Conservation (phyloP, 2,329 filamentous ascomycete genomes). For the Ophiostoma australiae region DNA sequence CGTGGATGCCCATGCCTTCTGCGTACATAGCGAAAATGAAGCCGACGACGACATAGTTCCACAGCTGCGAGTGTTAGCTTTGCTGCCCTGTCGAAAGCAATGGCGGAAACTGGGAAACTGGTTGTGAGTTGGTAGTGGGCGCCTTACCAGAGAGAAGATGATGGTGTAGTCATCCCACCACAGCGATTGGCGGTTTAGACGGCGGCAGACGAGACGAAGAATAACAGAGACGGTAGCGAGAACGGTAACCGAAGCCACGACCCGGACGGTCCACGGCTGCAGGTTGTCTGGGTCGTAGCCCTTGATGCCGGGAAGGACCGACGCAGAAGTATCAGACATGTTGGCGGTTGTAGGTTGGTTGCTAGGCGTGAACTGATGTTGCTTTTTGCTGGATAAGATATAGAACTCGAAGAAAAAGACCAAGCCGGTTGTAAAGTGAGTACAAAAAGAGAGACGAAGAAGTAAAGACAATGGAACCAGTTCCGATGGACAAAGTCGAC, state of each 20-base stretch:
- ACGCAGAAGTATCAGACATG: background rate
- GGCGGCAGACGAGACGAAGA: conserved; percentile 3
- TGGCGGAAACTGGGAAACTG: no score
- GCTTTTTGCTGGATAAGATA: background rate
- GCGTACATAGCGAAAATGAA: conserved; percentile 15
- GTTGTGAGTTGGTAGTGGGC: background rate
- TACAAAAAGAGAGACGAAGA: background rate
- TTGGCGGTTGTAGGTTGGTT: background rate
- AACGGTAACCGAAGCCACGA: conserved; percentile 8
- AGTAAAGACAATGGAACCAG: conserved; percentile 6
- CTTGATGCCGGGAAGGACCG: conserved; percentile 10
- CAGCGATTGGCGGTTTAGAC: background rate
- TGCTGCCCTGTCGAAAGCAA: background rate
- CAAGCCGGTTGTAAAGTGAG: background rate
- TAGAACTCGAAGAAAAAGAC: background rate
- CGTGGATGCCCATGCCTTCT: conserved; percentile 11
- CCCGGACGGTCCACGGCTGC: conserved; percentile 13
- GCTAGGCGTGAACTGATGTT: background rate
- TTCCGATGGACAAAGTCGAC: conserved; percentile 3
- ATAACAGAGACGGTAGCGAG: background rate
- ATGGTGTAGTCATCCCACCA: conserved; percentile 12
- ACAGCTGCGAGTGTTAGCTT: background rate
- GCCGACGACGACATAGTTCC: conserved; percentile 11
- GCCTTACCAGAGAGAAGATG: conserved; percentile 10
- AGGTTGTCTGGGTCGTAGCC: conserved; percentile 10